Evolutionary conservation across 2,329 filamentous ascomycete species (phyloP).

Genomic region (Rutstroemia sp.): DNA sequence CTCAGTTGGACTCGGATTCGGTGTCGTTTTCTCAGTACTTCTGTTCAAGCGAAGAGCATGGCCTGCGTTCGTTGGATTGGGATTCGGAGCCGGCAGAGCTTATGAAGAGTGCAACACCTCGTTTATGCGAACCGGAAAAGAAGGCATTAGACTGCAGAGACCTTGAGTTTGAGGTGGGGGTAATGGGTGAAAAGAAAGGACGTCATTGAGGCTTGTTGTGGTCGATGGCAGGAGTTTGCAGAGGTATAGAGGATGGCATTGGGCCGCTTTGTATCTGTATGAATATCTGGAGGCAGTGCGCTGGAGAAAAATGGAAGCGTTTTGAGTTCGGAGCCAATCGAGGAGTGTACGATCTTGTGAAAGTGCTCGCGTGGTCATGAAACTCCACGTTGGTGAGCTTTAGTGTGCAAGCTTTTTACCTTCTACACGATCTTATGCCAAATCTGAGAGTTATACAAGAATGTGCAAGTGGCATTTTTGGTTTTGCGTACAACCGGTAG

Average conservation of each 20-base stretch:
- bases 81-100: slow-evolving; percentile 91
- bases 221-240: background rate
- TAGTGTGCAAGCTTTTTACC: too few species aligned
- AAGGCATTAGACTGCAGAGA: slow-evolving; percentile 25
- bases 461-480: too few species aligned
- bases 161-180: slow-evolving; percentile 14
- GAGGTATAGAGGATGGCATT: slow-evolving; percentile 1
- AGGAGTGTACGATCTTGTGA: too few species aligned
- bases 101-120: slow-evolving; percentile 89
- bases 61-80: slow-evolving; percentile 90
- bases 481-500: too few species aligned
- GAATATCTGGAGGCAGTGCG: slow-evolving; percentile 18
- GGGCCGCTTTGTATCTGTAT: slow-evolving; percentile 13
- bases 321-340: too few species aligned
- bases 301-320: background rate
- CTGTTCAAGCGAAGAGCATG: slow-evolving; percentile 97
- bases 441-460: too few species aligned
- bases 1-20: slow-evolving; percentile 90
- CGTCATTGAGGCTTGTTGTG: background rate
- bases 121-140: slow-evolving; percentile 28
- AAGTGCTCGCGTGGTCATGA: too few species aligned
- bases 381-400: too few species aligned
- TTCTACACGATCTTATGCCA: too few species aligned
- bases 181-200: slow-evolving; percentile 12
- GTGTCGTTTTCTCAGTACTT: slow-evolving; percentile 96